Evolutionary conservation across 2,329 filamentous ascomycete species (phyloP).

Genomic region (Fusarium nurragi): DNA sequence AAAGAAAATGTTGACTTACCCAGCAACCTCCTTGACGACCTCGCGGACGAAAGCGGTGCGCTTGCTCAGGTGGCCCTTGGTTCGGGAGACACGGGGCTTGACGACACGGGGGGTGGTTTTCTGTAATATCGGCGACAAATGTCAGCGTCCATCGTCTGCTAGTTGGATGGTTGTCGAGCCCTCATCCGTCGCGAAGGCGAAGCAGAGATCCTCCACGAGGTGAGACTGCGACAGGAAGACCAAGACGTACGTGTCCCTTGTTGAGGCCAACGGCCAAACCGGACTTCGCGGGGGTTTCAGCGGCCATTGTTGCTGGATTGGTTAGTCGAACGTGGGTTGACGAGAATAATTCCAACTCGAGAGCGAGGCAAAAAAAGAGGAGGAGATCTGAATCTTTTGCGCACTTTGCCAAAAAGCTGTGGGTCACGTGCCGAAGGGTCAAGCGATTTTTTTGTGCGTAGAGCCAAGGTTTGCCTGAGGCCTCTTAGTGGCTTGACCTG

Average conservation of each 20-base stretch:
- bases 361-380: conserved; percentile 3
- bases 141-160: conserved; percentile 73
- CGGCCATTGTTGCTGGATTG: conserved; percentile 62
- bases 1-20: conserved; percentile 64
- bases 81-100: conserved; percentile 82
- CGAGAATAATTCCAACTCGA: conserved; percentile 28
- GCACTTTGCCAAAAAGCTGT: conserved; percentile 23
- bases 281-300: conserved; percentile 65
- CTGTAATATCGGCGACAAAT: conserved; percentile 61
- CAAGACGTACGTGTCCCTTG: conserved; percentile 70
- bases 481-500: neutral
- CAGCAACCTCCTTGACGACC: conserved; percentile 98
- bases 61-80: conserved; percentile 97
- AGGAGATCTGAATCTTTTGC: conserved; percentile 38
- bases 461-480: neutral
- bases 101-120: conserved; percentile 83
- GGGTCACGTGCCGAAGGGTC: conserved; percentile 47
- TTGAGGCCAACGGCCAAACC: conserved; percentile 71
- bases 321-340: conserved; percentile 47
- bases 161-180: conserved; percentile 24
- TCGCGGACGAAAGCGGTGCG: conserved; percentile 96
- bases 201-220: conserved; percentile 79
- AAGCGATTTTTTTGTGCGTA: conserved; percentile 24
- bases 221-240: conserved; percentile 66
- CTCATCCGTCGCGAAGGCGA: conserved; percentile 44